These are phyloP conservation scores for Aquanectria penicillioides DNA, from an alignment of 2,329 filamentous ascomycete species.

Conservation along the genomic window DNA sequence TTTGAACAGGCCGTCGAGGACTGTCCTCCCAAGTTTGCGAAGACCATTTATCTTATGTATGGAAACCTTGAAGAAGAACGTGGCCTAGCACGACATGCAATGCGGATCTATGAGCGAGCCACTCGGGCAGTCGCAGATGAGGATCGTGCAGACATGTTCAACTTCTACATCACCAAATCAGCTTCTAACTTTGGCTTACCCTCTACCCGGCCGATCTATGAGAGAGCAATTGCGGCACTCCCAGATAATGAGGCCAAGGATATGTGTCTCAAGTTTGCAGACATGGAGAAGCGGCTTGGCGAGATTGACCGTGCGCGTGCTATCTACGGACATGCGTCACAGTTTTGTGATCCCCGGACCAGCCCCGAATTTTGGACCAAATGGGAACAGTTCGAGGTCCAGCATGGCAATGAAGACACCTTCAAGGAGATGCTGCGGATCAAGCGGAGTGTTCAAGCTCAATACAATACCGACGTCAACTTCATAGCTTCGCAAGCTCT, in stretches of 20 bases:
- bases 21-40: constrained; percentile 94
- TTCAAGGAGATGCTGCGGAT: constrained; percentile 99
- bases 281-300: constrained; percentile 91
- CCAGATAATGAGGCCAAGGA: constrained; percentile 93
- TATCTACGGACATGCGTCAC: constrained; percentile 95
- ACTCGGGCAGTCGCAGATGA: constrained; percentile 95
- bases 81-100: constrained; percentile 92
- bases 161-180: constrained; percentile 99
- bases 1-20: constrained; percentile 98
- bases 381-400: constrained; percentile 97
- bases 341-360: constrained; percentile 95
- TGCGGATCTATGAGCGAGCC: constrained; percentile 98
- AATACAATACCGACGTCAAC: constrained; percentile 99
- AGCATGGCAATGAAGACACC: constrained; percentile 98
- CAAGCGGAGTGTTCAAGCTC: constrained; percentile 95
- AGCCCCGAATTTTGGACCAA: constrained; percentile 93
- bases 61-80: constrained; percentile 96
- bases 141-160: constrained; percentile 96
- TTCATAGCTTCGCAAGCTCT: constrained; percentile 97
- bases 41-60: constrained; percentile 97
- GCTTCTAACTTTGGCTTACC: constrained; percentile 97
- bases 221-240: constrained; percentile 91
- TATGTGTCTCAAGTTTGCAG: constrained; percentile 99
- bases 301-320: constrained; percentile 95
- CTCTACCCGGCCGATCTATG: constrained; percentile 94